Percentiles rank a stretch among this genome's conserved stretches.
These are phyloP conservation scores for Phytophthora meadii DNA, from an alignment of 352 stramenopile genomes.

Conservation along the genomic window DNA sequence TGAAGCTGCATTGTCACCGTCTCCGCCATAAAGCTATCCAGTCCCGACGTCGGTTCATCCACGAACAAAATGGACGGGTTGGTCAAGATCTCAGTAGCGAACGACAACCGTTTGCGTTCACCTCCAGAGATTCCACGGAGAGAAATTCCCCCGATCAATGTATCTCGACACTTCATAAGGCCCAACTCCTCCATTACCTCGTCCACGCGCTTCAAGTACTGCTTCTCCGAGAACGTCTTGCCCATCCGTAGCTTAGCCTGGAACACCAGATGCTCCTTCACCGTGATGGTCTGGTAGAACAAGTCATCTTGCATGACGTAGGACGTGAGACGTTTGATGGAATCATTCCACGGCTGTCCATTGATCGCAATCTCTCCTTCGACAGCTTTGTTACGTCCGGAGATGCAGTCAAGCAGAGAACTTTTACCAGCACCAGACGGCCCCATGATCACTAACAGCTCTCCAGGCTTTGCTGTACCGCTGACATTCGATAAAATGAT, in stretches of 20 bases:
- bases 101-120: constrained; percentile 83
- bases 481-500: constrained; percentile 60
- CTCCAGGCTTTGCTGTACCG: constrained; percentile 50
- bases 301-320: constrained; percentile 94
- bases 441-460: constrained; percentile 76
- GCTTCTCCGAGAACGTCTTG: constrained; percentile 26
- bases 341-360: constrained; percentile 56
- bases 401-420: constrained; percentile 95
- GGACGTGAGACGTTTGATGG: constrained; percentile 32
- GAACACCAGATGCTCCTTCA: constrained; percentile 90
- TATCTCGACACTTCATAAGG: constrained; percentile 60
- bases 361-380: constrained; percentile 67
- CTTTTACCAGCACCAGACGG: constrained; percentile 88
- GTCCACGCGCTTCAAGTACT: constrained; percentile 51
- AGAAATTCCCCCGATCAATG: constrained; percentile 55
- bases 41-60: constrained; percentile 79
- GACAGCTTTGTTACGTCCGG: constrained; percentile 84
- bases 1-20: constrained; percentile 52
- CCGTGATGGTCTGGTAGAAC: constrained; percentile 88
- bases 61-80: constrained; percentile 87
- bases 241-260: constrained; percentile 83
- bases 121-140: constrained; percentile 71
- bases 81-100: constrained; percentile 87
- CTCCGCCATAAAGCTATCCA: constrained; percentile 69
- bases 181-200: constrained; percentile 67